Evolutionary conservation across 2,329 filamentous ascomycete genomes (phyloP), one percentile per base, ranked within the genome.

Genomic region (Ascochyta lentis): DNA sequence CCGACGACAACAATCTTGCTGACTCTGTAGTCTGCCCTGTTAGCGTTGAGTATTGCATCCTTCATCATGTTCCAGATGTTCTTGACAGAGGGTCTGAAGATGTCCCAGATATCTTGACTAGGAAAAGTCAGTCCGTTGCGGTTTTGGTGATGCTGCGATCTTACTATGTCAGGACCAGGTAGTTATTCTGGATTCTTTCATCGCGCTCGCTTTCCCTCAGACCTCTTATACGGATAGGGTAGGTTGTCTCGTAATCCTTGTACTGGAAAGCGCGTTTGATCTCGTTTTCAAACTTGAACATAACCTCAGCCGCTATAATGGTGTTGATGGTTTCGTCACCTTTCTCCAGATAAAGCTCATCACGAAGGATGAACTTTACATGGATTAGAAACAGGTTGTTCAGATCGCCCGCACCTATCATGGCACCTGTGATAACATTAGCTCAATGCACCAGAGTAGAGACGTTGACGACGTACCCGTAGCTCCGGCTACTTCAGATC

Each of bases 1-100:
- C 63, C 60, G 4, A 54, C 54, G 6, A 63, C 29, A 8, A 61
- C 45, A 5, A 65, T 46, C 23, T 58, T 60, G 40, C 54, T 52
- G 35, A 34, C 49, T 9, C 3, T 27, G 12, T 46, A 45, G 24
- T 24, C 40, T 15, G 22, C 27, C 35, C 16, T 6, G 15, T 29
- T 39, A 3, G 62, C 58, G 10, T 47, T 27, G 6, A 34, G 7
- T 15, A 63, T 42, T 9, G 59, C 51, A 15, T 51, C 37, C 16
- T 42, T 13, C 49, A 63, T 49, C 35, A 60, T 45, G 7, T 38
- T 23, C 16, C 46, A 27, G 6, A 61, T 60, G 6, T 19, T 56
- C 12, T 38, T 43, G 15, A 65, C 23, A 2, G 47, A 40, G 1
- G 43, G 49, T 15, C 37, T 15, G 29, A 63, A 63, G 22, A 59